Evolutionary conservation across 1,139 yeast species (phyloP).

Genomic region (Eremothecium cymbalariae): DNA sequence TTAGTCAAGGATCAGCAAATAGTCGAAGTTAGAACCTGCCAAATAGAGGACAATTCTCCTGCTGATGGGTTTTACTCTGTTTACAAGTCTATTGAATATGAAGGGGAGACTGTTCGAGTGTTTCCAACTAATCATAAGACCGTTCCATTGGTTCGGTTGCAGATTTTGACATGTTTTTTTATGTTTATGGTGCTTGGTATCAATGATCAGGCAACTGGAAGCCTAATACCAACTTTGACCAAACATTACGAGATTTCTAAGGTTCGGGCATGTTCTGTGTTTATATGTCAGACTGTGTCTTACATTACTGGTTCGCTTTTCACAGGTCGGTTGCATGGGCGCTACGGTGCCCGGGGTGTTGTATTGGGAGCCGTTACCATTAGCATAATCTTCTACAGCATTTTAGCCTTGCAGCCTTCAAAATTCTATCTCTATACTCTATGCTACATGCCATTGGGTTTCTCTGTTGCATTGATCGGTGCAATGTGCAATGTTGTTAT

Average conservation of each 20-base stretch:
- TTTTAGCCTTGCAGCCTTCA: constrained; percentile 21
- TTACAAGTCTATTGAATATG: constrained; percentile 16
- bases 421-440: constrained; percentile 33
- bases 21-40: too few relatives aligned
- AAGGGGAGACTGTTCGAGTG: constrained; percentile 20
- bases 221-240: constrained; percentile 27
- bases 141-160: constrained; percentile 23
- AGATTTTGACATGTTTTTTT: constrained; percentile 22
- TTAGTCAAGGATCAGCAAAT: too few relatives aligned
- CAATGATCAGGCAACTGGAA: constrained; percentile 30
- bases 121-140: constrained; percentile 26
- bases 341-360: constrained; percentile 26
- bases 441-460: constrained; percentile 41
- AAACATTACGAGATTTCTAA: constrained; percentile 22
- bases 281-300: constrained; percentile 26
- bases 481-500: constrained; percentile 53
- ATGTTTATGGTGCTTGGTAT: constrained; percentile 30
- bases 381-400: constrained; percentile 17
- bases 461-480: constrained; percentile 55
- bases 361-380: constrained; percentile 18
- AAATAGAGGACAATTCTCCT: too few relatives aligned
- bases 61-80: too few relatives aligned
- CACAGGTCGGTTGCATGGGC: constrained; percentile 26
- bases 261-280: constrained; percentile 25
- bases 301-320: constrained; percentile 26